phyloP scores from a whole-genome alignment of 2,329 filamentous ascomycete genomes.

The Coniochaeta sp. region DNA sequence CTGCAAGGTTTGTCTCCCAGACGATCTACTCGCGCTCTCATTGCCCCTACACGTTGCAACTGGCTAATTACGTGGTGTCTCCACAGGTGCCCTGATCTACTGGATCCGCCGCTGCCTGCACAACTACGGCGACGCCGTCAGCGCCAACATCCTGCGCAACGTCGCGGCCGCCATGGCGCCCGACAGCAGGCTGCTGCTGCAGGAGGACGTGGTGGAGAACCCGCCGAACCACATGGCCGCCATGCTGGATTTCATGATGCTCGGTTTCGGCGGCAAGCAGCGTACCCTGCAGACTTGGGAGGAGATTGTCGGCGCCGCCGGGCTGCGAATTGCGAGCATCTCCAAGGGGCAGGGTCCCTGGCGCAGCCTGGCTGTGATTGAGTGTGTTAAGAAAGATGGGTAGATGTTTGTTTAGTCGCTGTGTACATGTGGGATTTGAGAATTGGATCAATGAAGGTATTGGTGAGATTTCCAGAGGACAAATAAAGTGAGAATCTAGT shows the following conservation, averaged over 20 bases:
- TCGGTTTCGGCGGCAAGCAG: conserved; percentile 17
- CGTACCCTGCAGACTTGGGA: conserved; percentile 12
- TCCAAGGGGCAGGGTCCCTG: conserved; percentile 7
- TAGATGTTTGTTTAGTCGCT: neutral
- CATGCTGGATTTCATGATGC: conserved; percentile 14
- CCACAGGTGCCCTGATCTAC: conserved; percentile 20
- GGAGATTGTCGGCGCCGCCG: conserved; percentile 9
- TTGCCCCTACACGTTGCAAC: no score
- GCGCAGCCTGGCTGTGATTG: conserved; percentile 14
- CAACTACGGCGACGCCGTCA: conserved; percentile 21
- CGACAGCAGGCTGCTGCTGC: conserved; percentile 12
- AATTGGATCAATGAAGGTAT: neutral
- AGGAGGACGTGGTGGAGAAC: conserved; percentile 13
- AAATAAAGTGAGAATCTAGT: no score
- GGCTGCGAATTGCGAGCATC: conserved; percentile 11
- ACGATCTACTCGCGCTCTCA: no score
- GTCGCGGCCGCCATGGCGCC: conserved; percentile 8
- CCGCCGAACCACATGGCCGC: conserved; percentile 9
- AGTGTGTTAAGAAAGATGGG: conserved; percentile 2
- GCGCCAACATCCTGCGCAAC: conserved; percentile 11
- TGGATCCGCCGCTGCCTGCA: conserved; percentile 25
- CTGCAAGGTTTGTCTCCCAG: conserved; percentile 14
- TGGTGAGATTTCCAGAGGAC: neutral
- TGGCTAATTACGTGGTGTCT: no score
- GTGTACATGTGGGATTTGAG: neutral